Conservation (phyloP, 768 basidiomycete genomes). For the Agrocybe pediades region DNA sequence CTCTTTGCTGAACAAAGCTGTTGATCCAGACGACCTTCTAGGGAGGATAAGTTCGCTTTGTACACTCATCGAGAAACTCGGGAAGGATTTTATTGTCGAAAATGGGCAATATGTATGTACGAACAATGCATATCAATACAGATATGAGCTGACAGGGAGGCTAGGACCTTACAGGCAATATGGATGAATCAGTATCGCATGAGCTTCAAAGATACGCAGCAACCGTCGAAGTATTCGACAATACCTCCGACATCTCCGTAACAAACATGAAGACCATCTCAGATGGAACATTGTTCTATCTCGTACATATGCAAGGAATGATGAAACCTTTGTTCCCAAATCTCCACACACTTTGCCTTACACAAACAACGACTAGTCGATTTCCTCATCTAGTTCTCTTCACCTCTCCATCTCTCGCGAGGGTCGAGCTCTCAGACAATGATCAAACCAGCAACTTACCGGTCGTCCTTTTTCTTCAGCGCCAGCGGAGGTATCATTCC, state of each 20-base stretch:
- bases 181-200: neutral
- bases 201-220: neutral
- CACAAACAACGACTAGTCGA: neutral
- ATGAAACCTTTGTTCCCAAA: neutral
- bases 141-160: too few relatives aligned
- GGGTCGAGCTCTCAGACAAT: neutral
- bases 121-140: neutral
- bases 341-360: neutral
- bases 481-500: neutral
- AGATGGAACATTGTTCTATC: neutral
- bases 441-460: neutral
- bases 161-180: neutral
- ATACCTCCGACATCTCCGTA: neutral
- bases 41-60: too few relatives aligned
- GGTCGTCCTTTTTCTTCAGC: neutral
- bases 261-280: neutral
- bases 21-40: too few relatives aligned
- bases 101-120: too few relatives aligned
- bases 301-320: constrained; percentile 3
- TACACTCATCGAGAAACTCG: too few relatives aligned
- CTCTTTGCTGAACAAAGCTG: too few relatives aligned
- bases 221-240: neutral
- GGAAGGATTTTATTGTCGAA: too few relatives aligned
- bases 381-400: neutral
- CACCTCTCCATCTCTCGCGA: neutral